Base-by-base conservation (phyloP, 139 green algal species). In the Chlorella sp. region DNA sequence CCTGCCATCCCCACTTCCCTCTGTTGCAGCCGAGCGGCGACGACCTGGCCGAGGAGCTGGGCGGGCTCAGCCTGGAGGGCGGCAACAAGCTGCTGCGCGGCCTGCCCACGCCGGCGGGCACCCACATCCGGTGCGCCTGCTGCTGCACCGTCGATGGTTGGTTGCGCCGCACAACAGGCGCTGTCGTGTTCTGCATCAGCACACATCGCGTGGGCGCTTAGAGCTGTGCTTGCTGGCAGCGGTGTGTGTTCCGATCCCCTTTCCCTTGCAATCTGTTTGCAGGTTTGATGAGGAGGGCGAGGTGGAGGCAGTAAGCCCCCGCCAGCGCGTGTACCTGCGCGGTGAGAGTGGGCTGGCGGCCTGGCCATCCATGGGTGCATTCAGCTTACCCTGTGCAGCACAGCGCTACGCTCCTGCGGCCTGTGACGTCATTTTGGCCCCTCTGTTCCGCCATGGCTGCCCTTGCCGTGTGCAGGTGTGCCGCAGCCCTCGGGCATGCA, bases 281-380 rank as follows among this genome's bases (percentile, higher is more conserved):
- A 84, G 79, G 58, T 84, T 84, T 84, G 79, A 76, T 11, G 80
- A 84, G 34, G 73, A 84, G 0, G 85, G 73, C 36, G 80, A 87
- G 9, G 73, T 60, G 32, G 62, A 56, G 64, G 56, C n/a, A 8
- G 60, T 62, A 11, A 84, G 73, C 85, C 85, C 85, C 20, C 73
- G 85, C 41, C 54, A 72, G 73, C 58, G 40, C 32, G 40, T 81
- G n/a, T 73, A 54, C 70, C 85, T 89, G 74, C 85, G 80, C 13
- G 85, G 51, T 60, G 9, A 60, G 51, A 16, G 16, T n/a, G n/a
- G n/a, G n/a, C n/a, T n/a, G n/a, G n/a, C n/a, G n/a, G n/a, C n/a
- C n/a, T n/a, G n/a, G n/a, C n/a, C n/a, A n/a, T n/a, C n/a, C n/a
- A n/a, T n/a, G n/a, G n/a, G n/a, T n/a, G n/a, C n/a, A n/a, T n/a